Conservation (phyloP, 75 land plant species). For the Gnetum montanum region DNA sequence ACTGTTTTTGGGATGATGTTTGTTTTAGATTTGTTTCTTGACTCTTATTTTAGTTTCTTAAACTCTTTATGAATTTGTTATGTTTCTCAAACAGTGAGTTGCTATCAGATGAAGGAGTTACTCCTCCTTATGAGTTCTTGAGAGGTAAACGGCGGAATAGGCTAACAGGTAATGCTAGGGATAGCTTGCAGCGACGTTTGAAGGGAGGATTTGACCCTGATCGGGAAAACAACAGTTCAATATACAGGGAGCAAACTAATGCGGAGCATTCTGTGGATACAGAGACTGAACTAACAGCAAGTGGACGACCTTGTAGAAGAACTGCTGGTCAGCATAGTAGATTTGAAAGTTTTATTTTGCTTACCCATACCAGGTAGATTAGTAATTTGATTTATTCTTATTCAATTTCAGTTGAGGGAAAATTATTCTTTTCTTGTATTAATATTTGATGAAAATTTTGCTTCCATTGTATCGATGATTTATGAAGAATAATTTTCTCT, state of each 20-base stretch:
- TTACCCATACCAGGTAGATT: conserved; percentile 10
- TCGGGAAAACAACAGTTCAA: too few relatives aligned
- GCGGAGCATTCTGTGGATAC: too few relatives aligned
- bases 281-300: conserved; percentile 32
- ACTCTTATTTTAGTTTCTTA: neutral
- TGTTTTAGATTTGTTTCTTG: neutral
- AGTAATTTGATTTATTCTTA: neutral
- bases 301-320: conserved; percentile 46
- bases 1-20: neutral
- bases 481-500: too few relatives aligned
- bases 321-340: conserved; percentile 58
- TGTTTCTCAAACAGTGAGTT: conserved; percentile 3
- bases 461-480: too few relatives aligned
- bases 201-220: conserved; percentile 1
- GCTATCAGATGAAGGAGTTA: conserved; percentile 1
- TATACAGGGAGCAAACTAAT: too few relatives aligned
- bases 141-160: conserved; percentile 7
- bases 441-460: too few relatives aligned
- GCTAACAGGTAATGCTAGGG: conserved; percentile 3
- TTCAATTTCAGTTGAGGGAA: too few relatives aligned
- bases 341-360: conserved; percentile 30
- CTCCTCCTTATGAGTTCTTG: conserved; percentile 5
- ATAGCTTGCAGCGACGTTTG: conserved; percentile 3
- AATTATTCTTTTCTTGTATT: too few relatives aligned
- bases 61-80: too few relatives aligned